Conservation (phyloP, 2,329 filamentous ascomycete species). For the Rachicladosporium sp. region DNA sequence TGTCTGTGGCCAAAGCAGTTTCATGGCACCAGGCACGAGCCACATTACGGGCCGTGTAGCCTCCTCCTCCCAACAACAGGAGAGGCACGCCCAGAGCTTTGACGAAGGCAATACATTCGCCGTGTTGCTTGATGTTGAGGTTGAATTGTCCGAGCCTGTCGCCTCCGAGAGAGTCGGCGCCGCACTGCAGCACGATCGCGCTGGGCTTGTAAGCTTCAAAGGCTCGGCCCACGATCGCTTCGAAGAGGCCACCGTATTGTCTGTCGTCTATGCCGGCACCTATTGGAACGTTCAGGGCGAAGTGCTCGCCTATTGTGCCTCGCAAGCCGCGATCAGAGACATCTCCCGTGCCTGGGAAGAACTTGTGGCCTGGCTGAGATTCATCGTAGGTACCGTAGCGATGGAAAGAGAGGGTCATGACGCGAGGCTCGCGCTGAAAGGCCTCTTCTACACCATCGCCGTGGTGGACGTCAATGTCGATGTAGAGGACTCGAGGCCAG, state of each 20-base stretch:
- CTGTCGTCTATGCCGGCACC: constrained; percentile 53
- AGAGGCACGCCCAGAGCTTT: constrained; percentile 69
- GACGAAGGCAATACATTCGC: constrained; percentile 74
- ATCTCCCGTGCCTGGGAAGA: constrained; percentile 55
- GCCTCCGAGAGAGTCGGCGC: constrained; percentile 83
- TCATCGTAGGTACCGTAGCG: constrained; percentile 72
- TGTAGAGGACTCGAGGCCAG: constrained; percentile 74
- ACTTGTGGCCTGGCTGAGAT: constrained; percentile 21
- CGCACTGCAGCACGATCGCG: constrained; percentile 86
- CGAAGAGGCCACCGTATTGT: constrained; percentile 73
- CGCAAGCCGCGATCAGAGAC: constrained; percentile 53
- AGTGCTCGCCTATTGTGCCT: constrained; percentile 61
- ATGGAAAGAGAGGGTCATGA: constrained; percentile 87
- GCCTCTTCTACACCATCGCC: constrained; percentile 81
- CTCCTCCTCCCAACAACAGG: constrained; percentile 81
- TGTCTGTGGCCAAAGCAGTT: constrained; percentile 72
- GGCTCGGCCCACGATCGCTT: constrained; percentile 62
- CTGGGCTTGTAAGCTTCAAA: constrained; percentile 69
- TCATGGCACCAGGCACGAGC: constrained; percentile 92
- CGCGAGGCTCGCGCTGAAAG: constrained; percentile 74
- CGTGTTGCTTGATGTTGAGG: constrained; percentile 84
- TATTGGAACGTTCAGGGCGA: constrained; percentile 53
- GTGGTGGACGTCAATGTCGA: constrained; percentile 84
- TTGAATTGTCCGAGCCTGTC: constrained; percentile 91
- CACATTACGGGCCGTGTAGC: constrained; percentile 89